Conservation (phyloP, 257 asterid species). For the Primulina huaijiensis region DNA sequence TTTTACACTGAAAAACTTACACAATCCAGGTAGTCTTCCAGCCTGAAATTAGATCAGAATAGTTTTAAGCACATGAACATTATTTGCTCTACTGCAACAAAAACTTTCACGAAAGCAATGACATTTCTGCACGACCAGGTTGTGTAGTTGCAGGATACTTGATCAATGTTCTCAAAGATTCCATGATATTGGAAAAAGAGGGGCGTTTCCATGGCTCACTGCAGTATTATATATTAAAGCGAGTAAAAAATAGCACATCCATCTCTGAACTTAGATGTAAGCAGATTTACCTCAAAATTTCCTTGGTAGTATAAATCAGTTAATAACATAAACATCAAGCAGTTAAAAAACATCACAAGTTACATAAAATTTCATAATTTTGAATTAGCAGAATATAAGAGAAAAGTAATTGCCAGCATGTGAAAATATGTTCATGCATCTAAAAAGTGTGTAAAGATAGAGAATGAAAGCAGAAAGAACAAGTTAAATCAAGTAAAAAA, state of each 20-base stretch:
- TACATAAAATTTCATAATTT: neutral
- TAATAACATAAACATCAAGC: neutral
- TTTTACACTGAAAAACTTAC: slow-evolving; percentile 31
- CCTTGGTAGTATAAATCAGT: neutral
- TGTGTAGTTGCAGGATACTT: slow-evolving; percentile 49
- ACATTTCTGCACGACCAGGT: slow-evolving; percentile 45
- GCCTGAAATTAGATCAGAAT: slow-evolving; percentile 27
- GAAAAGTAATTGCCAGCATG: neutral
- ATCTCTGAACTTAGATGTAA: slow-evolving; percentile 12
- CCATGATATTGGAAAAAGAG: slow-evolving; percentile 80
- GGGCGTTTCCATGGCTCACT: slow-evolving; percentile 96
- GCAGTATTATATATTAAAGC: slow-evolving; percentile 32
- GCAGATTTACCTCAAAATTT: neutral
- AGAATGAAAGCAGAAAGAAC: neutral
- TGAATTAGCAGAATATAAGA: neutral
- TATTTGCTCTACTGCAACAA: slow-evolving; percentile 22
- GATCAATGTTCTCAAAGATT: slow-evolving; percentile 59
- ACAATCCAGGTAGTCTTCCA: slow-evolving; percentile 18
- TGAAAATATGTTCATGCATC: neutral
- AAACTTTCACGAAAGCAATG: slow-evolving; percentile 38
- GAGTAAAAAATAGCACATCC: slow-evolving; percentile 17
- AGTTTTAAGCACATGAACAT: slow-evolving; percentile 18
- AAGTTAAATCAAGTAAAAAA: slow-evolving; percentile 18
- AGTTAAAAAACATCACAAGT: neutral
- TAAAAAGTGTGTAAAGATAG: neutral